Evolutionary conservation across 441 rosid species (phyloP), one percentile per base, ranked within the genome.

Genomic region (Metrosideros polymorpha): DNA sequence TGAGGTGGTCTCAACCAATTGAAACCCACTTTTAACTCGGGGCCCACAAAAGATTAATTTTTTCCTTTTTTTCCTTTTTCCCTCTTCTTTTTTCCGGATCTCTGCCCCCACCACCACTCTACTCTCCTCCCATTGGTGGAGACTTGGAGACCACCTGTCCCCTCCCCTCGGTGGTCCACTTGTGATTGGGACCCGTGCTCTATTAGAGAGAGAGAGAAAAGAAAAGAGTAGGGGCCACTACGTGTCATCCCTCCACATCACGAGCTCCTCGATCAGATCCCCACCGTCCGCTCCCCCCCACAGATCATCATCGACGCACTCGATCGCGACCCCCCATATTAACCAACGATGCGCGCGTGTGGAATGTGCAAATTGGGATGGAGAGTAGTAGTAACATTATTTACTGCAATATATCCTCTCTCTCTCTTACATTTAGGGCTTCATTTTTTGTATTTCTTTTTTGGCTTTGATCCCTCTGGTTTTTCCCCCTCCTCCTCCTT

Each of bases 191-290:
- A 39, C 79, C 79, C 79, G 79, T 71, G 79, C 57, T 4, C 27
- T 12, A 9, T 9, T 4, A 25, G n/a, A 19, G 12, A 50, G 52
- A 50, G 47, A 45, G 47, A 8, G 8, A 52, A 22, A 52, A 54
- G 22, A 24, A 9, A 4, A 1, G 3, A 25, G 59, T 25, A 25
- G 22, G 54, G 55, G 63, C 87, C 59, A 12, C 86, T 91, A 89
- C 90, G 91, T 91, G 92, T 87, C 89, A 29, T 29, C 56, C 52
- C 25, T 56, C 87, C 61, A 27, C 22, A 2, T 83, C 86, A 27
- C 43, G 18, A 7, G 42, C 71, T 30, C 49, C 84, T 63, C 83
- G 87, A 85, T 89, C 88, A 55, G 53, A 88, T 92, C 92, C 84
- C 87, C 59, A 83, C 91, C 92, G 90, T 87, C 56, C 76, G 75